Percentiles rank a stretch among this genome's conserved stretches.
Conservation (phyloP, 257 asterid species). For the Solanum etuberosum region DNA sequence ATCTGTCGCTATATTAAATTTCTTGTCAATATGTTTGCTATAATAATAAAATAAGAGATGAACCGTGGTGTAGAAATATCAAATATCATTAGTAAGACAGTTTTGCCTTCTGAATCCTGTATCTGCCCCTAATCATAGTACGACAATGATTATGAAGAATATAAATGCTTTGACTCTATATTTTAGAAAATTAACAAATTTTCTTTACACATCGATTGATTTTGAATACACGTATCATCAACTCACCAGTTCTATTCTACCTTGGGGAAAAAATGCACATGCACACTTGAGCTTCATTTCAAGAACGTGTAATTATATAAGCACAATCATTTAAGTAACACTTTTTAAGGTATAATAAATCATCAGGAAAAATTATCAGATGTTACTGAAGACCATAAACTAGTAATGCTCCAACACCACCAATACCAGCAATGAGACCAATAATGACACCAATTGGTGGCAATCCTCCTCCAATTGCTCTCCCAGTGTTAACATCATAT, state of each 20-base stretch:
- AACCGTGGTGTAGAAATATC: too few species aligned
- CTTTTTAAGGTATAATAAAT: background rate
- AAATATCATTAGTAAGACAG: background rate
- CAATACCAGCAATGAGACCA: constrained; percentile 73
- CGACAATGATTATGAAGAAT: background rate
- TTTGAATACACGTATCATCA: background rate
- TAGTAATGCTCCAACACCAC: constrained; percentile 83
- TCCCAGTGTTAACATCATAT: constrained; percentile 80
- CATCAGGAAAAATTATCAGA: background rate
- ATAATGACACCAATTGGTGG: constrained; percentile 88
- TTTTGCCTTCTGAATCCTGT: background rate
- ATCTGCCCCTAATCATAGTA: background rate
- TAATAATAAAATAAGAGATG: too few species aligned
- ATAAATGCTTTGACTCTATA: background rate
- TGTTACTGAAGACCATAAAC: constrained; percentile 75
- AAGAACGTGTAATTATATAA: background rate
- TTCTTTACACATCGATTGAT: background rate
- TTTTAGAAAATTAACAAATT: background rate
- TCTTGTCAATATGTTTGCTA: background rate
- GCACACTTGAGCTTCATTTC: background rate
- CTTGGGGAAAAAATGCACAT: background rate
- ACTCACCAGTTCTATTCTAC: background rate
- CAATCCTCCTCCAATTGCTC: constrained; percentile 76
- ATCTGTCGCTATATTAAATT: background rate
- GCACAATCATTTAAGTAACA: background rate